Conservation (phyloP, 2,329 filamentous ascomycete genomes). For the Trichoderma sp. region DNA sequence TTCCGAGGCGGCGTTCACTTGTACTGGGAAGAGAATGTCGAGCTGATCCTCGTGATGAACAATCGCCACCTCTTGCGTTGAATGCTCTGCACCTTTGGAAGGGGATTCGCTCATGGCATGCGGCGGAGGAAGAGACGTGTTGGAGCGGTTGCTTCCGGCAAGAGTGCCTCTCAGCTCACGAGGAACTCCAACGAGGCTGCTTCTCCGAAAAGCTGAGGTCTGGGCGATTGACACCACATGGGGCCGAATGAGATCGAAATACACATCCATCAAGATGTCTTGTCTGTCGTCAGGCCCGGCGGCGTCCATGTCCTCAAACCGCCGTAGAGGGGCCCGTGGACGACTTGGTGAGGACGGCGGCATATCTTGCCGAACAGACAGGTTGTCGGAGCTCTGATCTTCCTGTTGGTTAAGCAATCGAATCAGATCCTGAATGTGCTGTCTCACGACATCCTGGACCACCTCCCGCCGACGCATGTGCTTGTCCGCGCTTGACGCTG, state of each 20-base stretch:
- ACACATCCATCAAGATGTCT: conserved; percentile 54
- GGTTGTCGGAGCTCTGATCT: conserved; percentile 35
- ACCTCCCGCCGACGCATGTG: conserved; percentile 39
- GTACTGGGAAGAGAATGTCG: neutral
- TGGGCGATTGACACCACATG: conserved; percentile 44
- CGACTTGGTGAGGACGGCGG: conserved; percentile 28
- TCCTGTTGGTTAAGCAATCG: conserved; percentile 49
- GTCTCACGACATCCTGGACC: conserved; percentile 51
- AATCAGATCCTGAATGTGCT: conserved; percentile 54
- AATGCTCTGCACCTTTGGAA: conserved; percentile 12
- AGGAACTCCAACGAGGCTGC: conserved; percentile 34
- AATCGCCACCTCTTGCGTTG: neutral
- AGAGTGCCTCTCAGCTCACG: conserved; percentile 29
- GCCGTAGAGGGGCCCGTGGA: conserved; percentile 29
- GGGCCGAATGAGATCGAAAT: conserved; percentile 51
- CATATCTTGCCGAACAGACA: conserved; percentile 32
- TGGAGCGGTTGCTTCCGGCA: conserved; percentile 27
- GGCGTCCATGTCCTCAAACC: conserved; percentile 51
- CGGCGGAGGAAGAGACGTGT: neutral
- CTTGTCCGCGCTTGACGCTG: neutral
- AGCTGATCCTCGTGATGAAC: neutral
- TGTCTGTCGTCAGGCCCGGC: conserved; percentile 54
- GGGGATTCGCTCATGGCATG: neutral
- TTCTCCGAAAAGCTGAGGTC: conserved; percentile 35
- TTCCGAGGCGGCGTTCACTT: neutral